Evolutionary conservation across 148 eudicot species (phyloP).

Genomic region (Vaccinium macrocarpon): DNA sequence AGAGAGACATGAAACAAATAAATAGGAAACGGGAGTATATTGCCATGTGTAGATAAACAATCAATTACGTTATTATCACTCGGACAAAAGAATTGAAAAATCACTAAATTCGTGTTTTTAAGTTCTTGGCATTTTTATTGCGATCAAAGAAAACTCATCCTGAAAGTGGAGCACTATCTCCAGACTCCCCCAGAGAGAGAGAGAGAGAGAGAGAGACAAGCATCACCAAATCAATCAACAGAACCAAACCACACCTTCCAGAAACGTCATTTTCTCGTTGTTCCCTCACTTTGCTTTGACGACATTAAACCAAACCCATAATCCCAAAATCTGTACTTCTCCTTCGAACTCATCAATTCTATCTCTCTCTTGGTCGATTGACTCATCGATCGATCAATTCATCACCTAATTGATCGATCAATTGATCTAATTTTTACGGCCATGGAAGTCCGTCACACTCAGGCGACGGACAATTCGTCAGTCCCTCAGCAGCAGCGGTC

Average conservation of each 20-base stretch:
- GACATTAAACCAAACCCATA: neutral
- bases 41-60: neutral
- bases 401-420: neutral
- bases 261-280: neutral
- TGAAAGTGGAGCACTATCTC: neutral
- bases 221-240: neutral
- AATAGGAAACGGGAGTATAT: no score
- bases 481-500: conserved; percentile 19
- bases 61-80: neutral
- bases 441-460: conserved; percentile 24
- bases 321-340: neutral
- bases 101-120: neutral
- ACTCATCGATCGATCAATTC: neutral
- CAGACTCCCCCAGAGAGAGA: neutral
- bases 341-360: neutral
- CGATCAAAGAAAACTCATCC: neutral
- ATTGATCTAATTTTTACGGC: neutral
- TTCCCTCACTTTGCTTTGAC: neutral
- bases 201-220: neutral
- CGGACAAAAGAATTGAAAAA: neutral
- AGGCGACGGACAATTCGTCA: conserved; percentile 26
- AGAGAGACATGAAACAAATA: no score
- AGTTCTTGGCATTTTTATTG: no score
- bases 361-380: neutral
- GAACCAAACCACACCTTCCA: neutral